Evolutionary conservation across 2,329 filamentous ascomycete species (phyloP).

Genomic region (Colletotrichum sublineola): DNA sequence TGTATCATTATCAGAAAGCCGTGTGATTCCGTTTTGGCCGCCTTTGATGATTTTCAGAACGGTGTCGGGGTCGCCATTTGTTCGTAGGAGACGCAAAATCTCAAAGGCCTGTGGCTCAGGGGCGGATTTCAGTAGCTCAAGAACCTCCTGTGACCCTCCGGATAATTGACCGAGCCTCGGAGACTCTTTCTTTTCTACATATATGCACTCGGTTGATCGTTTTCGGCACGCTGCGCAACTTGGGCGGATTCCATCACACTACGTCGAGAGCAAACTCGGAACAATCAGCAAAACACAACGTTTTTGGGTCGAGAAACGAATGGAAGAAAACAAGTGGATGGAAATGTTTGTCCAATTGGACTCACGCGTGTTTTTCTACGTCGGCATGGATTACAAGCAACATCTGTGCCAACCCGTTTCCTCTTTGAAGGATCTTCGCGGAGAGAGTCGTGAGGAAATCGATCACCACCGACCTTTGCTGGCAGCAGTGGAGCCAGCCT

Average conservation of each 20-base stretch:
- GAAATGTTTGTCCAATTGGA: background rate
- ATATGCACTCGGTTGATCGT: conserved; percentile 41
- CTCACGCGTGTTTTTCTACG: conserved; percentile 46
- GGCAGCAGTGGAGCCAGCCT: conserved; percentile 31
- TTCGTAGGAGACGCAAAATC: conserved; percentile 44
- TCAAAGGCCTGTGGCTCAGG: conserved; percentile 42
- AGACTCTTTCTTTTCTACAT: conserved; percentile 39
- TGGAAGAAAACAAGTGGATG: background rate
- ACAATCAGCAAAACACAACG: background rate
- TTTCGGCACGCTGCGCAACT: conserved; percentile 43
- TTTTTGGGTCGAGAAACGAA: background rate
- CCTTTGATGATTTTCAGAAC: conserved; percentile 45
- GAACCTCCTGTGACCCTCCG: conserved; percentile 42
- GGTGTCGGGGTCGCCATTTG: conserved; percentile 43
- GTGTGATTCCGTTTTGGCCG: background rate
- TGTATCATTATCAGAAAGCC: background rate
- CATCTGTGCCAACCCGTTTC: conserved; percentile 45
- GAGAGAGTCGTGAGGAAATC: background rate
- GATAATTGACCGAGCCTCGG: conserved; percentile 10
- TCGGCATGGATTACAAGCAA: conserved; percentile 46
- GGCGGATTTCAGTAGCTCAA: conserved; percentile 46
- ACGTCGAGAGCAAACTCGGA: background rate
- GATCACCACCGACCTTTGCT: background rate
- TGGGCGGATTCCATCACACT: conserved; percentile 45
- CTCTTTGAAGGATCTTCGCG: conserved; percentile 37